Evolutionary conservation across 345 rosid genomes (phyloP).

Genomic region (Triadica sebifera): DNA sequence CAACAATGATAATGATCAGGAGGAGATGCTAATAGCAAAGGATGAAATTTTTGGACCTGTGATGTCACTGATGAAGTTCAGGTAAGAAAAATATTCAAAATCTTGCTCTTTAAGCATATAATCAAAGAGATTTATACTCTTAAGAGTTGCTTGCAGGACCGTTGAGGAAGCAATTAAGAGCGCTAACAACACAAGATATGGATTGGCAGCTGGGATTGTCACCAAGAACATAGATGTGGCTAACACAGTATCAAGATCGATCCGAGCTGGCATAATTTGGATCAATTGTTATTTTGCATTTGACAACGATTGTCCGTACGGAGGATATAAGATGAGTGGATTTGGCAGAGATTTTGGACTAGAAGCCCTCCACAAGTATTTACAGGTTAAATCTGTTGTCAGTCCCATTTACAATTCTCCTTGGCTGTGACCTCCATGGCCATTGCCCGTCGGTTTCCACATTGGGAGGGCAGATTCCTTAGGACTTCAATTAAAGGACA

Average conservation of each 20-base stretch:
- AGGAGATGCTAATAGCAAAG: slow-evolving; percentile 57
- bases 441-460: too few species aligned
- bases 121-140: too few species aligned
- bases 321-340: slow-evolving; percentile 76
- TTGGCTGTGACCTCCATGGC: slow-evolving; percentile 44
- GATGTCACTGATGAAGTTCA: slow-evolving; percentile 71
- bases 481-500: too few species aligned
- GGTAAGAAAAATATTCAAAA: slow-evolving; percentile 31
- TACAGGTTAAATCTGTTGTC: slow-evolving; percentile 60
- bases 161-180: slow-evolving; percentile 58
- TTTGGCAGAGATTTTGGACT: slow-evolving; percentile 62
- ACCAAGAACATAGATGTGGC: slow-evolving; percentile 60
- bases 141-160: slow-evolving; percentile 39
- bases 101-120: background rate
- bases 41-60: slow-evolving; percentile 89
- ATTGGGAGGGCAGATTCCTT: too few species aligned
- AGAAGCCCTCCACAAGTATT: slow-evolving; percentile 56
- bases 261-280: slow-evolving; percentile 65
- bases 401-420: slow-evolving; percentile 69
- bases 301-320: slow-evolving; percentile 56
- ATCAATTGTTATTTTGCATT: slow-evolving; percentile 68
- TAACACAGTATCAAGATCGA: slow-evolving; percentile 68
- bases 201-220: slow-evolving; percentile 74
- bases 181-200: slow-evolving; percentile 69
- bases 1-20: slow-evolving; percentile 33